phyloP scores from a whole-genome alignment of 176 grass and related monocot genomes.

The Guadua angustifolia region DNA sequence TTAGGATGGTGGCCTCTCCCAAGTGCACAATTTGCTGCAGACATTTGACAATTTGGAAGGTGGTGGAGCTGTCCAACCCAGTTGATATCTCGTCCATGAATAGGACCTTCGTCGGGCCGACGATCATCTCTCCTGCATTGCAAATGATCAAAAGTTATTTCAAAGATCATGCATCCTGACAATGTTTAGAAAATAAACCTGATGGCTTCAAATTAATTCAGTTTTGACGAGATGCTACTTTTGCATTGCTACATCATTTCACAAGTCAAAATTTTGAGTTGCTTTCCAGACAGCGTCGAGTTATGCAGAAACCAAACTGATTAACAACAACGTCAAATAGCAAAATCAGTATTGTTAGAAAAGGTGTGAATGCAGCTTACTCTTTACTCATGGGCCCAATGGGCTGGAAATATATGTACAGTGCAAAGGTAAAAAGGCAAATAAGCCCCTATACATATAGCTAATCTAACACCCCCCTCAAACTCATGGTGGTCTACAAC shows the following conservation, averaged over 20 bases:
- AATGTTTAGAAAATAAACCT: background rate
- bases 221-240: background rate
- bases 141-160: conserved; percentile 18
- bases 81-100: conserved; percentile 99
- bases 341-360: background rate
- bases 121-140: conserved; percentile 93
- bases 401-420: too few relatives aligned
- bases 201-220: background rate
- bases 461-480: too few relatives aligned
- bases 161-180: background rate
- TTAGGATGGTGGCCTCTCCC: conserved; percentile 95
- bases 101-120: conserved; percentile 88
- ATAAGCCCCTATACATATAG: too few relatives aligned
- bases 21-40: conserved; percentile 97
- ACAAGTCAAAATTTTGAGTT: background rate
- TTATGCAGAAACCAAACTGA: background rate
- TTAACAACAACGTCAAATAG: background rate
- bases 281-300: background rate
- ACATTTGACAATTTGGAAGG: conserved; percentile 95
- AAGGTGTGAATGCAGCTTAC: too few relatives aligned
- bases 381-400: too few relatives aligned
- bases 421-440: too few relatives aligned
- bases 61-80: conserved; percentile 93
- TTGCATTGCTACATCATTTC: conserved; percentile 9
- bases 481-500: too few relatives aligned